These are phyloP conservation scores for Dissophora ornata DNA, from an alignment of 192 early-diverging fungal genomes.

Conservation along the genomic window DNA sequence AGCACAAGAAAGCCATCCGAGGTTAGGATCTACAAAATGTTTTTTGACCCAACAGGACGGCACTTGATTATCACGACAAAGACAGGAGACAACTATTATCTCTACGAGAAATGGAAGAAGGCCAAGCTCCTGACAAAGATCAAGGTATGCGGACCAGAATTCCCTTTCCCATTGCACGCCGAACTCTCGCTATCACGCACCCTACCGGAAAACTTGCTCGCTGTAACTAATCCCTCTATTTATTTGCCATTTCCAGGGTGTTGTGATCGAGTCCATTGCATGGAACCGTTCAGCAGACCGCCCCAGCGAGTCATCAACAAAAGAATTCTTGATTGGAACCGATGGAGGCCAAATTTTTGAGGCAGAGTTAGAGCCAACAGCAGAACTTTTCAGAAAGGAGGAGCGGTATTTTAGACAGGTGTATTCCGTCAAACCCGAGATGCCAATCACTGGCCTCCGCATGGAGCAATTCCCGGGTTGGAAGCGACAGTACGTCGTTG, in stretches of 20 bases:
- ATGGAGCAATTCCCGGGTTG: slow-evolving; percentile 84
- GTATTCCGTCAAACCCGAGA: slow-evolving; percentile 75
- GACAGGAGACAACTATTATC: slow-evolving; percentile 92
- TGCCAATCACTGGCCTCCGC: slow-evolving; percentile 83
- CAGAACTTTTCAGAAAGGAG: slow-evolving; percentile 87
- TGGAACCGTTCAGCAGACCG: slow-evolving; percentile 79
- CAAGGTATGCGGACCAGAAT: too few relatives aligned
- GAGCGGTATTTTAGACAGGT: slow-evolving; percentile 82
- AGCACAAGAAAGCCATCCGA: slow-evolving; percentile 65
- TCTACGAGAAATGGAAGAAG: slow-evolving; percentile 87
- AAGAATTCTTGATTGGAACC: slow-evolving; percentile 86
- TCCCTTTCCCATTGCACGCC: too few relatives aligned
- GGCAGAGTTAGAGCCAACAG: slow-evolving; percentile 86
- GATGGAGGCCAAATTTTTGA: slow-evolving; percentile 91
- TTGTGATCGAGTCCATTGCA: slow-evolving; percentile 88
- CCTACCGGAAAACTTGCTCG: too few relatives aligned
- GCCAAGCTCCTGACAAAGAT: slow-evolving; percentile 83
- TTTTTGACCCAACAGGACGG: slow-evolving; percentile 89
- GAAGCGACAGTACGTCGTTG: slow-evolving; percentile 80
- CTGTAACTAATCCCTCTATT: too few relatives aligned
- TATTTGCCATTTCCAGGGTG: slow-evolving; percentile 68
- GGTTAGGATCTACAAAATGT: slow-evolving; percentile 76
- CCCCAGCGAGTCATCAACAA: slow-evolving; percentile 71
- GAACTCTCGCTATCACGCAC: too few relatives aligned
- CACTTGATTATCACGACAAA: slow-evolving; percentile 92